Conservation (phyloP, 2,329 filamentous ascomycete genomes). For the Xylariaceae sp. region DNA sequence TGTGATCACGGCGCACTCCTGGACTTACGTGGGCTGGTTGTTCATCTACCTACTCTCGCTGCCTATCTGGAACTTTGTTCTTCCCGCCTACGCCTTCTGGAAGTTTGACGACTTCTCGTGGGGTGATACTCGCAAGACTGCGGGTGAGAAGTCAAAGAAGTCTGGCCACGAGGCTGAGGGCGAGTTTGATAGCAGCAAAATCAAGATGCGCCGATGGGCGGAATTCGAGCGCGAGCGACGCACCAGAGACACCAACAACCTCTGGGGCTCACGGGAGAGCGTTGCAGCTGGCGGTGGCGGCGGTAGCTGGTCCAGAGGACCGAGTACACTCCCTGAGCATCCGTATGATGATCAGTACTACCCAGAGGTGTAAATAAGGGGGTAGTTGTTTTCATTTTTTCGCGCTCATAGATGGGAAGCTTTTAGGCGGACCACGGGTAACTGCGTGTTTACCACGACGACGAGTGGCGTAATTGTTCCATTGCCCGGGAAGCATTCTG, state of each 20-base stretch:
- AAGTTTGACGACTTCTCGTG: slow-evolving; percentile 99
- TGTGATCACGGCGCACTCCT: slow-evolving; percentile 85
- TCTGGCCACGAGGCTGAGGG: slow-evolving; percentile 82
- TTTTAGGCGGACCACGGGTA: neutral
- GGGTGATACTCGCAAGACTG: slow-evolving; percentile 96
- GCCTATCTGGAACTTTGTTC: slow-evolving; percentile 95
- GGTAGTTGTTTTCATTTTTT: neutral
- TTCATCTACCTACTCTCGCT: slow-evolving; percentile 88
- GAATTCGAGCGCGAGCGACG: slow-evolving; percentile 78
- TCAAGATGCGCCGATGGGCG: slow-evolving; percentile 98
- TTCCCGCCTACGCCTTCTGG: slow-evolving; percentile 94
- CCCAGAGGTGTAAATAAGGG: slow-evolving; percentile 43
- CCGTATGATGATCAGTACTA: slow-evolving; percentile 52
- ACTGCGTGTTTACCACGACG: neutral
- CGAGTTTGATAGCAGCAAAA: slow-evolving; percentile 97
- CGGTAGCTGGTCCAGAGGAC: slow-evolving; percentile 41
- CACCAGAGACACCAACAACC: slow-evolving; percentile 37
- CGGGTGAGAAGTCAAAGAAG: slow-evolving; percentile 83
- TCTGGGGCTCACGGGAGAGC: slow-evolving; percentile 51
- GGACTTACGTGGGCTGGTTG: slow-evolving; percentile 95
- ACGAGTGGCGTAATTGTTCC: too few species aligned
- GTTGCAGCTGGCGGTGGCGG: slow-evolving; percentile 40
- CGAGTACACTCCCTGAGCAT: slow-evolving; percentile 33
- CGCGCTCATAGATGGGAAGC: neutral
- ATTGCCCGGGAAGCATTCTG: too few species aligned